Evolutionary conservation across 345 rosid genomes (phyloP), one percentile per base, ranked within the genome.

Genomic region (Brassica juncea): DNA sequence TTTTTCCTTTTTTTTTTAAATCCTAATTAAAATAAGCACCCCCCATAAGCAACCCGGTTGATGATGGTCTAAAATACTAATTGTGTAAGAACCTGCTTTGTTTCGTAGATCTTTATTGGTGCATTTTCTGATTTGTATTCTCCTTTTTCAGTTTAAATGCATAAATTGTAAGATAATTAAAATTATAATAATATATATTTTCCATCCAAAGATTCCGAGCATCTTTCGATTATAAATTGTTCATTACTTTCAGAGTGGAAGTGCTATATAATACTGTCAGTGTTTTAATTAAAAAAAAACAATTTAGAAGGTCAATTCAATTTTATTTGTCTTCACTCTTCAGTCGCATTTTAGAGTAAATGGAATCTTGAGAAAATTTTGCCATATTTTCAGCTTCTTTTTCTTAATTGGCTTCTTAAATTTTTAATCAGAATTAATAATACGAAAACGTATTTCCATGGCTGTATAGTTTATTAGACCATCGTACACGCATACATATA

Each of bases 51-150:
- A 19, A 19, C 21, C 21, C 21, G 21, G 21, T 19, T 19, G 21
- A 19, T 19, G 21, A 19, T 19, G 21, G 21, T 19, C 21, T 19
- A 19, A 19, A 27, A 0, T 27, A 27, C 15, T 60, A 60, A 25
- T 61, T 72, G 10, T 39, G 28, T 4, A 62, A 39, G 11, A 35
- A n/a, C 16, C 8, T 73, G 0, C 6, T 42, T 61, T 72, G 28
- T 10, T 42, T 61, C 16, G 9, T 3, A 42, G 16, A 37, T 12
- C n/a, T 37, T 58, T 15, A 8, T 60, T 60, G 57, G 23, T 39
- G 34, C 65, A 72, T 60, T 60, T 72, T 23, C 52, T 23, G 37
- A 19, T 72, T 39, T 60, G 68, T 72, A 67, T n/a, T 72, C 12
- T 39, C 16, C 57, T 42, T 68, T 55, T 66, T 9, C 15, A 39